Evolutionary conservation across 192 early-diverging fungal species (phyloP), one percentile per base, ranked within the genome.

Genomic region (Coemansia umbellata): DNA sequence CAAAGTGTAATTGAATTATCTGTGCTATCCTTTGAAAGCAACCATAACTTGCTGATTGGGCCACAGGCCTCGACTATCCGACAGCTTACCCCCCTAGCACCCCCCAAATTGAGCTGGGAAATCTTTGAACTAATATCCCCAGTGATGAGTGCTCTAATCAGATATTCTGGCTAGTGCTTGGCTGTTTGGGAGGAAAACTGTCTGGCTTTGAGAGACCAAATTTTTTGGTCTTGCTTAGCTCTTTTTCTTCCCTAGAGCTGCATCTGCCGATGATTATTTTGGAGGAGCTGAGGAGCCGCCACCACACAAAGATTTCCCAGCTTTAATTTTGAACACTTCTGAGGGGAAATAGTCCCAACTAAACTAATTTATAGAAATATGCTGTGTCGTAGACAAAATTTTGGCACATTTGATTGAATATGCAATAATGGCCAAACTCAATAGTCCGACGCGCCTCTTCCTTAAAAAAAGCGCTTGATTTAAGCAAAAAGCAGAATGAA

Each of bases 341-440:
- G 21, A 26, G 23, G 42, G 19, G 42, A 21, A 35, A 35, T 35
- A 35, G n/a, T 13, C 22, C 39, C 17, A 15, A 9, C 17, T 3
- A 1, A 40, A 40, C 22, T 5, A 40, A 18, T 21, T 40, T 18
- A 15, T 1, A 6, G 1, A 18, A 15, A 7, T 14, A 15, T 39
- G 9, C 8, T 44, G 42, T 44, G 42, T 26, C 42, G 42, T 44
- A 19, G 26, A 52, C 58, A 50, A 60, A 60, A 60, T 60, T 60
- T 60, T 60, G 58, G 41, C 58, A 30, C 58, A 60, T 33, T 6
- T 21, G 40, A 60, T 43, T 8, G 15, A 35, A 47, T 14, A 24
- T 18, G 36, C 19, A 37, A 31, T n/a, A n/a, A 60, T 15, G 50
- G 33, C 58, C 58, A 60, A 60, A 60, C 58, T 60, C 58, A 60